Evolutionary conservation across 2,329 filamentous ascomycete genomes (phyloP), one percentile per base, ranked within the genome.

Genomic region (Epichloe uncinata): DNA sequence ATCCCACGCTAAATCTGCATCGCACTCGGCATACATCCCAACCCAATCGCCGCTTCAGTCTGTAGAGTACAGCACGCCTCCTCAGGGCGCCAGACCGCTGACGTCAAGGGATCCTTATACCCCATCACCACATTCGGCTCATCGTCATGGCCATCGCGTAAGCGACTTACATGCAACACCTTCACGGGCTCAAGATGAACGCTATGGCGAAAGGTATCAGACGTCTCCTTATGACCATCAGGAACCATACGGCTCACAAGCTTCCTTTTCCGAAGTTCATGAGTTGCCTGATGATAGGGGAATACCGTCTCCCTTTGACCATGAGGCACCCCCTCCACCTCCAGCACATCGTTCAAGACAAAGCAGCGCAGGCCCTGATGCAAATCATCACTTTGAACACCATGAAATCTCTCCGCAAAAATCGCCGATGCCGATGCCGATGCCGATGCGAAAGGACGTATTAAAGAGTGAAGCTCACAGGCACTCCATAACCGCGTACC

Each of bases 361-460:
- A 53, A 72, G 67, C 51, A 73, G 67, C 55, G 68, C 66, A 38
- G 58, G 68, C 9, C 65, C 70, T 49, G 74, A 76, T 22, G 54
- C 66, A 41, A 57, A 71, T 46, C 59, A 58, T 45, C 64, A 63
- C 43, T 70, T 65, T 49, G 74, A 77, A 45, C 64, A 63, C 43
- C 70, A 66, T 49, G 74, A 77, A 33, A 53, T 60, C 3, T 62
- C 68, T 2, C 61, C 67, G 16, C 66, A 65, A 38, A 40, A 74
- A 57, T 67, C 66, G 1, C 67, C 68, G 1, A 74, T 77, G 66
- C 68, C 68, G 2, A 80, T 81, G 66, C 68, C 68, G 2, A 80
- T 81, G 66, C 68, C 68, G 2, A 80, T 81, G 75, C 71, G 77
- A 50, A 75, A 79, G 42, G 77, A 80, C 50, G 77, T 81, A 11